phyloP scores from a whole-genome alignment of 2,329 filamentous ascomycete species.

The Talaromyces sp. region DNA sequence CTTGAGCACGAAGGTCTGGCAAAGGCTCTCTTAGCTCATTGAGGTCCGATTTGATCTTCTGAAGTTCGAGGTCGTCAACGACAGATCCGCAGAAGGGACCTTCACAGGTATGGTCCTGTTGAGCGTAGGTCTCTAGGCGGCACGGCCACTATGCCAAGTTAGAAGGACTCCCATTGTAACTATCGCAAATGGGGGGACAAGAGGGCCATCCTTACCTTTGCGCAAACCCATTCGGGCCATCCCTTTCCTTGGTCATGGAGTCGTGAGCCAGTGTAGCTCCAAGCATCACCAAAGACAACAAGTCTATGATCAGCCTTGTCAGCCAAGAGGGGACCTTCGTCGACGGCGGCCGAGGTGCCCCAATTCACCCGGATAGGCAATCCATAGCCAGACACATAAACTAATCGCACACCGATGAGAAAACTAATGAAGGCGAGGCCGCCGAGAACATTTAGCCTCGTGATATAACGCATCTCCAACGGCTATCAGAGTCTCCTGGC shows the following conservation, averaged over 20 bases:
- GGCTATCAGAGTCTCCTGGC: not conserved
- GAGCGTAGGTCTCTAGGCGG: constrained; percentile 28
- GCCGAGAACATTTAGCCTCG: constrained; percentile 3
- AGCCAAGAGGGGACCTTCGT: constrained; percentile 13
- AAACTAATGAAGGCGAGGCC: constrained; percentile 7
- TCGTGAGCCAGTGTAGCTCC: constrained; percentile 30
- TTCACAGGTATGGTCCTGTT: constrained; percentile 22
- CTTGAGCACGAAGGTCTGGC: constrained; percentile 32
- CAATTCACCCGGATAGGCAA: not conserved
- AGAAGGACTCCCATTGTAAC: not conserved
- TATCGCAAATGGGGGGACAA: no score
- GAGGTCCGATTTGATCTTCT: constrained; percentile 14
- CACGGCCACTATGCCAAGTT: constrained; percentile 23
- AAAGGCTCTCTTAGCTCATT: constrained; percentile 22
- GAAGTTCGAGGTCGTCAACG: constrained; percentile 28
- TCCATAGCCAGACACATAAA: constrained; percentile 7
- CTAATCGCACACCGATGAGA: constrained; percentile 2
- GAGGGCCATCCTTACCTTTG: constrained; percentile 21
- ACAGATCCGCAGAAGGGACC: constrained; percentile 25
- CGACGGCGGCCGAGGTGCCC: constrained; percentile 14
- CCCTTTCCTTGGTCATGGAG: constrained; percentile 20
- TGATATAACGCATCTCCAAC: constrained; percentile 7
- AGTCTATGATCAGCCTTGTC: constrained; percentile 23
- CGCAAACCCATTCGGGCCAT: constrained; percentile 34
- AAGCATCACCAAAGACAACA: constrained; percentile 36